Evolutionary conservation across 139 green algal genomes (phyloP), one percentile per base, ranked within the genome.

Genomic region (Nannochloris sp.): DNA sequence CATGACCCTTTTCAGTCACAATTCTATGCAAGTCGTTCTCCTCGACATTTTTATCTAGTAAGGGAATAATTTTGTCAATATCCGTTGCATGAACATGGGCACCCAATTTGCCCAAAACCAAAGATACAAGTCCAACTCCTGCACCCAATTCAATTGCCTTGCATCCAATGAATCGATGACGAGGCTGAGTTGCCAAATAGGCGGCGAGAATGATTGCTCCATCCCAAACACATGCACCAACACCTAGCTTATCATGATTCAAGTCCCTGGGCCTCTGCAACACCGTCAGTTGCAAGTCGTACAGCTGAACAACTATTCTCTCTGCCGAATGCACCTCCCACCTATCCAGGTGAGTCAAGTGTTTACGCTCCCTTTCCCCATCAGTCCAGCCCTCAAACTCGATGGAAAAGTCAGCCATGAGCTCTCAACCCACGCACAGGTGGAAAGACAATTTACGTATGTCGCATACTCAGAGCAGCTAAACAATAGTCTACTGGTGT

Each of bases 271-370:
- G 71, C 44, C 56, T 48, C 37, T 71, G 62, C 5, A 56, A 6
- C 30, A 73, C 37, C 31, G 12, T 37, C 6, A 80, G 28, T 11
- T 36, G 48, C 12, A 63, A n/a, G 10, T 50, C 28, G 6, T 53
- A 45, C 9, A 82, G 53, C 2, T 31, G 60, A 37, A 82, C 63
- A 1, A 51, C 56, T 17, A 82, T 56, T 9, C 61, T 49, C 33
- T 81, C 73, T 9, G 75, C 75, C 17, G 67, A 62, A 58, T 82
- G 75, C 53, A 77, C 65, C 37, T 78, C 67, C 75, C 68, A 81
- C 12, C 75, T 56, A 45, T 74, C 59, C 8, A 74, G 33, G 11
- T 40, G 33, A 40, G 33, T 40, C 33, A 40, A 40, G 33, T 40
- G 0, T 11, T 40, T 40, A 40, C 9, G 33, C 33, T 40, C 33